Percentiles rank a stretch among this genome's conserved stretches.
phyloP scores from a whole-genome alignment of 2,329 filamentous ascomycete genomes.

The Stagonosporopsis tanaceti region DNA sequence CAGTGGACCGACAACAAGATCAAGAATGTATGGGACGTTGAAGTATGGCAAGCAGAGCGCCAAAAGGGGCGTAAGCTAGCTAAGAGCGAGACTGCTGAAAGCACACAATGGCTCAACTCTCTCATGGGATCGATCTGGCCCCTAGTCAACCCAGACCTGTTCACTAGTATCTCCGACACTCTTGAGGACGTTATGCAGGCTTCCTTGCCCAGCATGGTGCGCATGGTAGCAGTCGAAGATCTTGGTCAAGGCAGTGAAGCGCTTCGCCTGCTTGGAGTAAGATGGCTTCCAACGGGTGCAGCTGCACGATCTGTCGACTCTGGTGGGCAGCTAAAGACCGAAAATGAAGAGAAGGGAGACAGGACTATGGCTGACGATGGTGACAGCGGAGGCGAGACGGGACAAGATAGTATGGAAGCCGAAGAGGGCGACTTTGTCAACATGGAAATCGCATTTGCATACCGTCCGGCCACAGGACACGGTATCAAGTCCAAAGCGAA shows the following conservation, averaged over 20 bases:
- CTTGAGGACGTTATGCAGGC: conserved; percentile 85
- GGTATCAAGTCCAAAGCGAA: conserved; percentile 70
- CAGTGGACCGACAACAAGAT: conserved; percentile 70
- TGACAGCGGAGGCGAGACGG: conserved; percentile 48
- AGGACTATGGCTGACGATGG: conserved; percentile 58
- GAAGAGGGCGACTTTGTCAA: conserved; percentile 83
- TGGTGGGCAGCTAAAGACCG: conserved; percentile 64
- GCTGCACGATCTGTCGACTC: conserved; percentile 67
- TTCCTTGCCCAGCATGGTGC: conserved; percentile 71
- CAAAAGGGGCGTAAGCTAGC: conserved; percentile 59
- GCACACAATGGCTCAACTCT: conserved; percentile 75
- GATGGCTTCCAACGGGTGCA: conserved; percentile 76
- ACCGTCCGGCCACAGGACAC: conserved; percentile 69
- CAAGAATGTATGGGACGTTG: conserved; percentile 70
- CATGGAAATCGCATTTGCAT: conserved; percentile 77
- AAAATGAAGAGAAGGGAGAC: conserved; percentile 58
- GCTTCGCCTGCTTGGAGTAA: conserved; percentile 72
- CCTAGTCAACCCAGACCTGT: conserved; percentile 77
- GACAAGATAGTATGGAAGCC: conserved; percentile 66
- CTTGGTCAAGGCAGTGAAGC: conserved; percentile 78
- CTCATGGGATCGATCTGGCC: conserved; percentile 74
- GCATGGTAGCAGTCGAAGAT: conserved; percentile 79
- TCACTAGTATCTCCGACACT: conserved; percentile 72
- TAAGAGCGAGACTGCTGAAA: conserved; percentile 65
- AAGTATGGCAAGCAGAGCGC: conserved; percentile 72